Conservation (phyloP, 768 basidiomycete species). For the Podaxis sp. region DNA sequence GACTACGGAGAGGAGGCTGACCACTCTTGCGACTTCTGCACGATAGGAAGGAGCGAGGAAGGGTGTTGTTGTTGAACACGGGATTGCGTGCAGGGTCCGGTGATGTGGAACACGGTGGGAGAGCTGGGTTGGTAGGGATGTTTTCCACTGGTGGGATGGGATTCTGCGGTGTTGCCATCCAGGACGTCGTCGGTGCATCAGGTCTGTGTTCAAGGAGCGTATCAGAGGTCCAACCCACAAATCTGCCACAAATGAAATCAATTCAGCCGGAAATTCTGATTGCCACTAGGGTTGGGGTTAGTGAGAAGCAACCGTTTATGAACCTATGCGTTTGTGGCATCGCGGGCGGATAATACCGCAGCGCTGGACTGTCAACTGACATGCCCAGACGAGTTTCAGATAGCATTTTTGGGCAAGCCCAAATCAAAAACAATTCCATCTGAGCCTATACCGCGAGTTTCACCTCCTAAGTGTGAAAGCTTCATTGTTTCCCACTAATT, state of each 20-base stretch:
- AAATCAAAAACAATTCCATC: too few species aligned
- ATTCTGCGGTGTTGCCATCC: conserved; percentile 2
- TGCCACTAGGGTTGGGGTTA: conserved; percentile 6
- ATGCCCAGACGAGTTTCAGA: background rate
- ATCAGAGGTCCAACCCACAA: background rate
- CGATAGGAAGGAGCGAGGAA: conserved; percentile 9
- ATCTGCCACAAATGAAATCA: conserved; percentile 4
- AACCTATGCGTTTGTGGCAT: background rate
- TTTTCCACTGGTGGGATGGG: conserved; percentile 1
- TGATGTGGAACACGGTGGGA: conserved; percentile 4
- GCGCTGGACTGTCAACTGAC: background rate
- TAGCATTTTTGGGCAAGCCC: too few species aligned
- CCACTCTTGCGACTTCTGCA: conserved; percentile 12
- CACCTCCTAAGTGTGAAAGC: too few species aligned
- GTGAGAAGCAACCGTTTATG: background rate
- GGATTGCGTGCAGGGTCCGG: conserved; percentile 3
- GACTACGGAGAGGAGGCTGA: conserved; percentile 20
- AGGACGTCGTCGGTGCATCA: conserved; percentile 5
- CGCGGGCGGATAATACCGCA: background rate
- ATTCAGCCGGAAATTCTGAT: background rate
- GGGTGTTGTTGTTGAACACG: background rate
- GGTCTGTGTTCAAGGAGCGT: background rate
- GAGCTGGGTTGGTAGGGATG: conserved; percentile 1
- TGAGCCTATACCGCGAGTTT: too few species aligned
- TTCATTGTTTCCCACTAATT: too few species aligned